A percentile compares a stretch with the other conserved stretches of the same genome.
These are phyloP conservation scores for Logfia minima DNA, from an alignment of 129 eudicot species.

Conservation along the genomic window DNA sequence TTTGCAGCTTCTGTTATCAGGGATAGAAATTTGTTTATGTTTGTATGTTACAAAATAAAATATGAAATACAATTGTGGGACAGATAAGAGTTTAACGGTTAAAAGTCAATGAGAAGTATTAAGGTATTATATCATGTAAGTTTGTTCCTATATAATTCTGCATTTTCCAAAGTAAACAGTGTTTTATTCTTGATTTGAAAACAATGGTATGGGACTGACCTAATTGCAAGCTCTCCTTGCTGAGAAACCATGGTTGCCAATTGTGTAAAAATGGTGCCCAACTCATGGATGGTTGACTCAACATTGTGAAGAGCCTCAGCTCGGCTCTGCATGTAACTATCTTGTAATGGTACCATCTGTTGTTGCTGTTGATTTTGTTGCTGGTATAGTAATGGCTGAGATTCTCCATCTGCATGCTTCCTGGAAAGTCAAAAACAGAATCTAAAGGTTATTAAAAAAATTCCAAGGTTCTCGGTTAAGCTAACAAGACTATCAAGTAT, in stretches of 20 bases:
- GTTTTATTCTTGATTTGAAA: not conserved
- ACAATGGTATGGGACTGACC: conserved; percentile 40
- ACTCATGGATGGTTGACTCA: conserved; percentile 88
- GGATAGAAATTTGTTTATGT: too few relatives aligned
- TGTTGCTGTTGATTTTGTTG: conserved; percentile 79
- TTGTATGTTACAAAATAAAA: not conserved
- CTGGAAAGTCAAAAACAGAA: conserved; percentile 39
- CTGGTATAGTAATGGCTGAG: conserved; percentile 78
- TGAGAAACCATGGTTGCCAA: conserved; percentile 94
- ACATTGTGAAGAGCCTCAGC: conserved; percentile 94
- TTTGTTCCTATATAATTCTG: not conserved
- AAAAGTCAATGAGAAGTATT: conserved; percentile 9
- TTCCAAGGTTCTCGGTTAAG: conserved; percentile 13
- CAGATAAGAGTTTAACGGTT: not conserved
- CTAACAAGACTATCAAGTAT: not conserved
- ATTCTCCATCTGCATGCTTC: conserved; percentile 70
- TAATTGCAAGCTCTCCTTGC: conserved; percentile 91
- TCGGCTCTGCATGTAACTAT: conserved; percentile 88
- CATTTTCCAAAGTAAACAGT: conserved; percentile 5
- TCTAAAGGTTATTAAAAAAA: not conserved
- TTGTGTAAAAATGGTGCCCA: conserved; percentile 77
- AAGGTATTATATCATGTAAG: not conserved
- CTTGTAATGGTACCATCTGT: conserved; percentile 70
- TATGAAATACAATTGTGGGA: not conserved
- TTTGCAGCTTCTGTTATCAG: too few relatives aligned